Evolutionary conservation across 2,329 filamentous ascomycete species (phyloP), one percentile per base, ranked within the genome.

Genomic region (Dactylellina drechsleri): DNA sequence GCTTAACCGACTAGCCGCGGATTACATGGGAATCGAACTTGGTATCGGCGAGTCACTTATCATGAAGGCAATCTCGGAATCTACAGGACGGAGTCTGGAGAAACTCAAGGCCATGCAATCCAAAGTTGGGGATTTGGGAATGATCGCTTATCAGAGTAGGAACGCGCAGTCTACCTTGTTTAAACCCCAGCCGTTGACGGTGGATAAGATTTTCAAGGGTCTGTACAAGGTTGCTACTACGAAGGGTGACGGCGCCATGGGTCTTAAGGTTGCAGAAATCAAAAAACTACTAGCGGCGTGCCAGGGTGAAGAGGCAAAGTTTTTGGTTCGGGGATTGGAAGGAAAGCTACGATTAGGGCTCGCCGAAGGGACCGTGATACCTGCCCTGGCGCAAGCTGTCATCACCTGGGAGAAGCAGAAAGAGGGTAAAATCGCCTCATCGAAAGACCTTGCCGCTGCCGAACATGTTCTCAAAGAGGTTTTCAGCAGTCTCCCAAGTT

Each of bases 1-100:
- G 95, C 92, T 97, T 82, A 97, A 97, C 83, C 98, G 98, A 82
- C 88, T 99, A 26, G 95, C 95, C 1, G 94, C 95, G 2, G 95
- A 99, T 80, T 99, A 97, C 81, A 91, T 93, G 50, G 95, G 95
- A 18, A 93, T 99, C 77, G 95, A 99, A 82, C 86, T 99, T 31
- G 95, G 95, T n/a, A 99, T 99, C 79, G 95, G 95, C 67, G 95
- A 99, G 83, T 98, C 94, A 0, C 83, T 99, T 28, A 97, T 99
- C 79, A 98, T 98, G 93, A 99, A 98, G 82, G 92, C 95, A 4
- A 96, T 99, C 80, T 94, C 94, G 10, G 94, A 98, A 83, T 91
- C 90, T 31, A 99, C 95, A 0, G 95, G 95, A 8, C 89, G 95
- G 75, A 96, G 89, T 79, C 83, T 97, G 54, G 87, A 90, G 43